Evolutionary conservation across 2,329 filamentous ascomycete species (phyloP).

Genomic region (Venturiaceae sp.): DNA sequence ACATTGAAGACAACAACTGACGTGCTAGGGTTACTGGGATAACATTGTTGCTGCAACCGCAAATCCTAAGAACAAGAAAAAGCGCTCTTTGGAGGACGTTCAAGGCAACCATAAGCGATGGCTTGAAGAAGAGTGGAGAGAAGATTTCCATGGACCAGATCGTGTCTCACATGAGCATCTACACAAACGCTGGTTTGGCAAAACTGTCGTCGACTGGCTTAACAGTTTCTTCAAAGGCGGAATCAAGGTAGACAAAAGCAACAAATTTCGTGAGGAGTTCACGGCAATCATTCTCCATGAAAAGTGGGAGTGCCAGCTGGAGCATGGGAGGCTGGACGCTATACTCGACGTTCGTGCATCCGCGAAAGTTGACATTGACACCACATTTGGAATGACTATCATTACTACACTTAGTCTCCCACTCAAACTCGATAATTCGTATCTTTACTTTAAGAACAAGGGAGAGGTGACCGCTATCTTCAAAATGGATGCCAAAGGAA

Average conservation of each 20-base stretch:
- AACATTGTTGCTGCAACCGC: slow-evolving; percentile 10
- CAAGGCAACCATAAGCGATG: slow-evolving; percentile 23
- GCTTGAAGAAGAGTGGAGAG: slow-evolving; percentile 29
- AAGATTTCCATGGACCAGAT: slow-evolving; percentile 22
- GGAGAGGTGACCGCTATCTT: slow-evolving; percentile 16
- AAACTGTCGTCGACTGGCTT: slow-evolving; percentile 21
- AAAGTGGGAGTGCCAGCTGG: slow-evolving; percentile 12
- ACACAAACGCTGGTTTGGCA: slow-evolving; percentile 28
- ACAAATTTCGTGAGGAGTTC: slow-evolving; percentile 15
- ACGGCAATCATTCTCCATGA: slow-evolving; percentile 17
- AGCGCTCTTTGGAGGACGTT: slow-evolving; percentile 20
- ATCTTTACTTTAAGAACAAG: slow-evolving; percentile 18
- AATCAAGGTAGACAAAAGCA: slow-evolving; percentile 18
- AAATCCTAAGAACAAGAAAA: slow-evolving; percentile 17
- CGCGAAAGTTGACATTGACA: slow-evolving; percentile 14
- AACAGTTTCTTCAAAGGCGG: slow-evolving; percentile 14
- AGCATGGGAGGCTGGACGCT: slow-evolving; percentile 9
- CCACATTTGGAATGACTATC: slow-evolving; percentile 20
- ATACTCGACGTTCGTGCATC: slow-evolving; percentile 14
- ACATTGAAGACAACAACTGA: no score
- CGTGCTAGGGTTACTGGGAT: slow-evolving; percentile 13
- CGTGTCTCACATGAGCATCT: slow-evolving; percentile 19
- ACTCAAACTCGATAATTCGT: slow-evolving; percentile 17
- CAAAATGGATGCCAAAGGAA: slow-evolving; percentile 17
- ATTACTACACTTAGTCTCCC: slow-evolving; percentile 14